Percentiles rank a stretch among this genome's conserved stretches.
Evolutionary conservation across 1,284 basidiomycete genomes (phyloP).

Genomic region (Ceratobasidium papillatum): DNA sequence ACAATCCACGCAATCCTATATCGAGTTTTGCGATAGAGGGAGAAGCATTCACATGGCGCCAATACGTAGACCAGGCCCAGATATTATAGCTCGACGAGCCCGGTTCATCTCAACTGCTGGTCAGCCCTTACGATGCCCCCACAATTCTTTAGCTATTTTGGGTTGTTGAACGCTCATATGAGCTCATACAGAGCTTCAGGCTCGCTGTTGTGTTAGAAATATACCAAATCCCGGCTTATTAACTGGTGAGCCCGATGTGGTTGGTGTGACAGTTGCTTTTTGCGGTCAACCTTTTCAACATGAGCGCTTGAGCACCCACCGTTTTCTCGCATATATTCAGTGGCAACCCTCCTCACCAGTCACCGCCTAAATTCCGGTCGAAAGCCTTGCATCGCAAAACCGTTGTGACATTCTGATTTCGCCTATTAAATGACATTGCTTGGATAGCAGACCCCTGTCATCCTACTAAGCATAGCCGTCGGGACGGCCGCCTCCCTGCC

Average conservation of each 20-base stretch:
- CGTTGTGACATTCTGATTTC: background rate
- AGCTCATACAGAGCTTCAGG: slow-evolving; percentile 30
- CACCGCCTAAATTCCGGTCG: background rate
- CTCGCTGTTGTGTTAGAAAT: background rate
- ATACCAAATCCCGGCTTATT: slow-evolving; percentile 11
- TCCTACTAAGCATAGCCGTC: slow-evolving; percentile 15
- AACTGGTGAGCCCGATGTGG: background rate
- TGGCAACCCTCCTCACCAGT: background rate
- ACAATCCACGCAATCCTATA: slow-evolving; percentile 22
- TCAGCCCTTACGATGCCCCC: background rate
- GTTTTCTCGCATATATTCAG: background rate
- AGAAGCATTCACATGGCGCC: slow-evolving; percentile 22
- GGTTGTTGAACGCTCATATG: slow-evolving; percentile 22
- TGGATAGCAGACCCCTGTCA: slow-evolving; percentile 1
- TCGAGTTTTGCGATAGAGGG: background rate
- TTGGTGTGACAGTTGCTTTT: slow-evolving; percentile 25
- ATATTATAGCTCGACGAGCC: slow-evolving; percentile 10
- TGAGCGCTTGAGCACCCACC: background rate
- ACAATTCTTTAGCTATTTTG: slow-evolving; percentile 1
- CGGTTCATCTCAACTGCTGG: slow-evolving; percentile 25
- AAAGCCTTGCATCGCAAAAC: background rate
- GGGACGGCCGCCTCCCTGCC: slow-evolving; percentile 1
- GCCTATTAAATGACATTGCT: background rate
- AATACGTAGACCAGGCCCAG: background rate
- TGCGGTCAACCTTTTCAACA: background rate